phyloP scores from a whole-genome alignment of 176 grass and related monocot species.

The Phragmites australis region DNA sequence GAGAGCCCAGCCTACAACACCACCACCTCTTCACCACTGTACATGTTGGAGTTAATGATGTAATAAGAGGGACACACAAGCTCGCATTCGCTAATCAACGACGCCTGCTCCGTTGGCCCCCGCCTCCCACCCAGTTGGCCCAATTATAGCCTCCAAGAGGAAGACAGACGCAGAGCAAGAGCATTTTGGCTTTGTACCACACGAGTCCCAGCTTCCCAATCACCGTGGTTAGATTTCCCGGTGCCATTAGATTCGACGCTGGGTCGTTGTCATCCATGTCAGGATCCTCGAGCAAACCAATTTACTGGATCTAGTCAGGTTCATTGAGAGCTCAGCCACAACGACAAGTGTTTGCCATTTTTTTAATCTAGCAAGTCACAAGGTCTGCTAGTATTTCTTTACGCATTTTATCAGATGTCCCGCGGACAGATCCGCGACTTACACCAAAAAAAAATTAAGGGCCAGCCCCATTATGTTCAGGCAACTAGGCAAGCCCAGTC shows the following conservation, averaged over 20 bases:
- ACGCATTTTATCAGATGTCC: too few relatives aligned
- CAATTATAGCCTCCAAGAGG: neutral
- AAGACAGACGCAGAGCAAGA: neutral
- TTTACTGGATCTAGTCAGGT: neutral
- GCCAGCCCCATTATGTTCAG: neutral
- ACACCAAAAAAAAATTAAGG: neutral
- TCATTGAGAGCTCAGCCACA: conserved; percentile 23
- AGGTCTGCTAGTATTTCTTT: too few relatives aligned
- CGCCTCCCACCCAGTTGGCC: neutral
- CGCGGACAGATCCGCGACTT: too few relatives aligned
- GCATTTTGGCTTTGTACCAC: neutral
- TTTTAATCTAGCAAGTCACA: neutral
- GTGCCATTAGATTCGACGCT: neutral
- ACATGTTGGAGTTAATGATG: too few relatives aligned
- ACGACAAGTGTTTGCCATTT: neutral
- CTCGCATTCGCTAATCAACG: too few relatives aligned
- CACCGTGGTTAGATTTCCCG: neutral
- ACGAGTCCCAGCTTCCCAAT: neutral
- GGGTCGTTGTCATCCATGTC: neutral
- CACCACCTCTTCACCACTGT: too few relatives aligned
- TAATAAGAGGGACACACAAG: too few relatives aligned
- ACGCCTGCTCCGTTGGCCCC: too few relatives aligned
- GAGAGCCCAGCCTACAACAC: too few relatives aligned
- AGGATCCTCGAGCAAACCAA: neutral
- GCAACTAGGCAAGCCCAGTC: neutral